Percentiles rank a stretch among this genome's conserved stretches.
phyloP scores from a whole-genome alignment of 176 grass and related monocot genomes.

The Oryza australiensis region DNA sequence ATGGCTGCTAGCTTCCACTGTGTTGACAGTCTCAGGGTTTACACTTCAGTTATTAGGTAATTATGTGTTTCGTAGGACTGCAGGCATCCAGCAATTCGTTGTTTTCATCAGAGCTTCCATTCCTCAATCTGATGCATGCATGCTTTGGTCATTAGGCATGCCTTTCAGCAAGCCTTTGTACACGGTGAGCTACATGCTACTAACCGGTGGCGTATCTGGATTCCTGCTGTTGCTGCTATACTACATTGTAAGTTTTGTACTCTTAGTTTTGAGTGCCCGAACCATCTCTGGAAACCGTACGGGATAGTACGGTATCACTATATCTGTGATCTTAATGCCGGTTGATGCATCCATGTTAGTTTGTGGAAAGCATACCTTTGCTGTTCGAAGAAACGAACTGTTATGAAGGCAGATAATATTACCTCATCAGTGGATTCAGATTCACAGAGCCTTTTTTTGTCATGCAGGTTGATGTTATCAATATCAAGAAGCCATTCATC shows the following conservation, averaged over 20 bases:
- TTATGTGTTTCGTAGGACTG: neutral
- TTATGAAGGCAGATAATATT: slow-evolving; percentile 9
- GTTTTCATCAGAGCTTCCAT: slow-evolving; percentile 22
- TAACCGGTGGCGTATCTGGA: slow-evolving; percentile 73
- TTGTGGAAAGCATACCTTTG: neutral
- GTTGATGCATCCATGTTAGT: neutral
- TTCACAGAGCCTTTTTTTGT: slow-evolving; percentile 6
- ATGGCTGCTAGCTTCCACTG: slow-evolving; percentile 61
- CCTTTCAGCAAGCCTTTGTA: slow-evolving; percentile 96
- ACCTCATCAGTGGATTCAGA: neutral
- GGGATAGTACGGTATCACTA: neutral
- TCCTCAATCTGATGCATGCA: slow-evolving; percentile 12
- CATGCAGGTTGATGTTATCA: slow-evolving; percentile 64
- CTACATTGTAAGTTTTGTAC: slow-evolving; percentile 63
- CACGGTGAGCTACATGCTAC: slow-evolving; percentile 90
- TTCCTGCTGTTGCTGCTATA: slow-evolving; percentile 74
- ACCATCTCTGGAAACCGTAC: neutral
- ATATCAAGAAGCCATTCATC: slow-evolving; percentile 67
- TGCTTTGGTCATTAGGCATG: slow-evolving; percentile 62
- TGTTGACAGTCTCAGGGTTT: slow-evolving; percentile 65
- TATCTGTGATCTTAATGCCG: neutral
- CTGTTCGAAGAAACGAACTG: neutral
- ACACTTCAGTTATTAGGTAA: slow-evolving; percentile 72
- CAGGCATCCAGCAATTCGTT: neutral
- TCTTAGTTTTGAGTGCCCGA: slow-evolving; percentile 11